These are phyloP conservation scores for Paspalum vaginatum DNA, from an alignment of 176 grass and related monocot genomes.

Conservation along the genomic window DNA sequence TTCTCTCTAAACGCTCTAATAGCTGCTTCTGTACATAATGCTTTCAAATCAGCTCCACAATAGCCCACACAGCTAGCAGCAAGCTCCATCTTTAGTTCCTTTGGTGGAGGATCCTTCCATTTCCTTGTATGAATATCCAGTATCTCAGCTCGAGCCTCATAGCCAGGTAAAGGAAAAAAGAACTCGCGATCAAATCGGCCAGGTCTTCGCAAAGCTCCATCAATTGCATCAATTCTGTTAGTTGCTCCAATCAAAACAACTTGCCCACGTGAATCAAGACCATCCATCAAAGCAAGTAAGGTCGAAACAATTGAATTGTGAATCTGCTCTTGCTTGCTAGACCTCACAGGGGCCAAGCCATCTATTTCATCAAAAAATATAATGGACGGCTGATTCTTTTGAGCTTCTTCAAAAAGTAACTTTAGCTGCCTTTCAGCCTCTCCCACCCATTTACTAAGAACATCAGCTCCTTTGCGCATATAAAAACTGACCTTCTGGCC, in stretches of 20 bases:
- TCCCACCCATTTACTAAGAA: constrained; percentile 99
- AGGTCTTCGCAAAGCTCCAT: constrained; percentile 96
- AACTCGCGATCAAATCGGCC: constrained; percentile 99
- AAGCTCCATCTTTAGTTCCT: constrained; percentile 89
- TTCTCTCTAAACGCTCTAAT: constrained; percentile 97
- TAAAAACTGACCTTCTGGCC: constrained; percentile 99
- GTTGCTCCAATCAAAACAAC: constrained; percentile 99
- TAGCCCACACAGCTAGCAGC: constrained; percentile 98
- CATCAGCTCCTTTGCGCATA: constrained; percentile 99
- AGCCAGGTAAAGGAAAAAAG: constrained; percentile 94
- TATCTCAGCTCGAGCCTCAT: constrained; percentile 89
- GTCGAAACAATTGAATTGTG: constrained; percentile 99
- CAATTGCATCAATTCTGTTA: constrained; percentile 98
- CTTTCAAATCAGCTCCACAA: constrained; percentile 98
- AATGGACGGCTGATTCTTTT: constrained; percentile 97
- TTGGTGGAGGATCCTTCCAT: constrained; percentile 88
- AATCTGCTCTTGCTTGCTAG: constrained; percentile 99
- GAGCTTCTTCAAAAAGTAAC: constrained; percentile 99
- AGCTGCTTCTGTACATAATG: constrained; percentile 96
- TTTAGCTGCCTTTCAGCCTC: constrained; percentile 99
- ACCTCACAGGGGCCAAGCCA: constrained; percentile 98
- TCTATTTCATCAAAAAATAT: constrained; percentile 99
- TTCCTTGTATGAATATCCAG: constrained; percentile 97
- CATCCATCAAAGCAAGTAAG: constrained; percentile 99
- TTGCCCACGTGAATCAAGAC: constrained; percentile 97